Evolutionary conservation across 2,329 filamentous ascomycete species (phyloP).

Genomic region (Exserohilum turcica): DNA sequence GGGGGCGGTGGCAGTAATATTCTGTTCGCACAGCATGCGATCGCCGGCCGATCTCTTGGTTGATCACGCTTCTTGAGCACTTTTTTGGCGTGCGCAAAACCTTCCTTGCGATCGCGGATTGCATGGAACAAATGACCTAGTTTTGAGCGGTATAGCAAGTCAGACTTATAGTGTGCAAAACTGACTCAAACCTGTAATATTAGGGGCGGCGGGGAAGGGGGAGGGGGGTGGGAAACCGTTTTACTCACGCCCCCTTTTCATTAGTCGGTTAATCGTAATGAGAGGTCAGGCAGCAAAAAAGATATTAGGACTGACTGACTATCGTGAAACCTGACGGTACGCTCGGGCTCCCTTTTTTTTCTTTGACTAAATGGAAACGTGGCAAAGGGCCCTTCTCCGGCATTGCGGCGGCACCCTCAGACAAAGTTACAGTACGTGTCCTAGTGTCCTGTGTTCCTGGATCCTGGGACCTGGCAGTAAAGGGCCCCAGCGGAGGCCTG

Average conservation of each 20-base stretch:
- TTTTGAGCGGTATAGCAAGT: slow-evolving; percentile 6
- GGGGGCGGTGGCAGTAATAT: neutral
- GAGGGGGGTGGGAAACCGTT: too few relatives aligned
- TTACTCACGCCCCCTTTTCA: neutral
- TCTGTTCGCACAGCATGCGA: neutral
- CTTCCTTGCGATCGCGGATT: slow-evolving; percentile 11
- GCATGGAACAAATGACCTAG: neutral
- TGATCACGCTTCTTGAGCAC: neutral
- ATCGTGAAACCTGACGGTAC: neutral
- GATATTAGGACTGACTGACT: neutral
- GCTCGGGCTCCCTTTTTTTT: neutral
- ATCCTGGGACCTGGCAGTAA: too few relatives aligned
- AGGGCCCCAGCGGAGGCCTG: too few relatives aligned
- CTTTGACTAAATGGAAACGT: neutral
- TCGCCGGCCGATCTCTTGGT: slow-evolving; percentile 11
- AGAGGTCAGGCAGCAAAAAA: too few relatives aligned
- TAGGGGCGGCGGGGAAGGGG: neutral
- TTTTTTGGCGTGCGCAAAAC: slow-evolving; percentile 14
- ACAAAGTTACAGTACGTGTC: neutral
- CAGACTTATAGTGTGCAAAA: neutral
- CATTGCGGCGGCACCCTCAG: too few relatives aligned
- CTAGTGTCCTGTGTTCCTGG: too few relatives aligned
- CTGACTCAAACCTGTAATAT: slow-evolving; percentile 9
- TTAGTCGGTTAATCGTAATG: slow-evolving; percentile 4
- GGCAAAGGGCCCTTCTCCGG: slow-evolving; percentile 3